Conservation (phyloP, 2,329 filamentous ascomycete genomes). For the Ophiostoma sp. region DNA sequence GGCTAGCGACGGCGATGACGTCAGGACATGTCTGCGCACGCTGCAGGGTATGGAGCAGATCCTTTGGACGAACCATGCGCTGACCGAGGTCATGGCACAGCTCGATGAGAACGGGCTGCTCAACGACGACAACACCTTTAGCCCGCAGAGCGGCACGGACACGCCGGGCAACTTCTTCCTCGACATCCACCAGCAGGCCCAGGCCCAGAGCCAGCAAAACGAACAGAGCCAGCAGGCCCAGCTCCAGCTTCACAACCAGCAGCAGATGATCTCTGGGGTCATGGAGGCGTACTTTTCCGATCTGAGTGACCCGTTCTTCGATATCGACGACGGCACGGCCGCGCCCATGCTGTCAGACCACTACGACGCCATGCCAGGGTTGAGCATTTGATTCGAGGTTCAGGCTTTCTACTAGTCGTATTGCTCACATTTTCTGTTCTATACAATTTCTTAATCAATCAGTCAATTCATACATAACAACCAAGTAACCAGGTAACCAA, state of each 20-base stretch:
- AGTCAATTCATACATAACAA: neutral
- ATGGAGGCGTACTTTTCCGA: constrained; percentile 28
- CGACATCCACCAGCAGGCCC: constrained; percentile 23
- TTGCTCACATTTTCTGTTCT: neutral
- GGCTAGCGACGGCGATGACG: constrained; percentile 17
- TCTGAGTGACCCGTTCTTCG: constrained; percentile 25
- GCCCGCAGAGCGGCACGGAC: constrained; percentile 22
- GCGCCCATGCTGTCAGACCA: constrained; percentile 20
- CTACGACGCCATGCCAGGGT: constrained; percentile 11
- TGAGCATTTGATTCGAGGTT: neutral
- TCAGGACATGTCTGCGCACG: constrained; percentile 26
- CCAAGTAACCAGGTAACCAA: too few relatives aligned
- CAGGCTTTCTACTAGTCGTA: too few relatives aligned
- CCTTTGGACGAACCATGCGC: constrained; percentile 28
- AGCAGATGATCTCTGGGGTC: constrained; percentile 23
- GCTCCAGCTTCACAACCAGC: neutral
- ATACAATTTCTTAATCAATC: neutral
- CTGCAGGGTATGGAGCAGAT: constrained; percentile 31
- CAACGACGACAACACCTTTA: constrained; percentile 26
- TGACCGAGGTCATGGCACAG: constrained; percentile 30
- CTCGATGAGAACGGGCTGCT: constrained; percentile 28
- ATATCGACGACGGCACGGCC: constrained; percentile 17
- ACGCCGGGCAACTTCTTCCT: constrained; percentile 26
- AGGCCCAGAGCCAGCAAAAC: neutral
- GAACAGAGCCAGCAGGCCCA: constrained; percentile 19